Evolutionary conservation across 768 basidiomycete species (phyloP), one percentile per base, ranked within the genome.

Genomic region (Boletus reticuloceps): DNA sequence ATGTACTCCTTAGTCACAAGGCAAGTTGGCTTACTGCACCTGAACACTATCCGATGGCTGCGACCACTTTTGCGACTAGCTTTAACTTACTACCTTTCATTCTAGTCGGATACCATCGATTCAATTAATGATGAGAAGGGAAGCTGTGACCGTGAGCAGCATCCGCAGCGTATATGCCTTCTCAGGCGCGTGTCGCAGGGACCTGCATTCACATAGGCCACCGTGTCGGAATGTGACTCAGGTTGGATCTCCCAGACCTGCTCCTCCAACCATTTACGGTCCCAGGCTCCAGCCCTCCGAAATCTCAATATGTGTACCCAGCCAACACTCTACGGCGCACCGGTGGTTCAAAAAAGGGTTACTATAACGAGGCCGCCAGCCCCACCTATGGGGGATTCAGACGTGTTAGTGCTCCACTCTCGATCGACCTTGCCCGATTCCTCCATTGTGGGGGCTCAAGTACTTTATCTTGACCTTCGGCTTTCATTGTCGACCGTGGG

Each of bases 381-480:
- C 8, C 49, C 29, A 13, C 64, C 56, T 5, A 55, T n/a, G 14
- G 55, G 68, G 27, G 58, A 61, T 34, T 67, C 61, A 8, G 55
- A 61, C 12, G 59, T 66, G 22, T 42, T 59, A 11, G 64, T 66
- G 16, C 56, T 66, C n/a, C 56, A 44, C 22, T 63, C 57, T 9
- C 58, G 66, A 17, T 59, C 25, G 25, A 25, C 25, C 25, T 6
- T 25, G 5, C 25, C 25, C 25, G 25, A 25, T 41, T 17, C 55
- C 16, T 47, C 50, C 1, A 7, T 8, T 2, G 42, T 44, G 3
- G 50, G 52, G 40, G 49, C 47, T 19, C 8, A 48, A 5, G 54
- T 55, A 29, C 54, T 66, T 12, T 64, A 41, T 25, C 58, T 66
- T n/a, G 54, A 69, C 37, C 55, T 68, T 41, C 54, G 63, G 17